Conservation (phyloP, 257 asterid genomes). For the Paraleonurus japonicus region DNA sequence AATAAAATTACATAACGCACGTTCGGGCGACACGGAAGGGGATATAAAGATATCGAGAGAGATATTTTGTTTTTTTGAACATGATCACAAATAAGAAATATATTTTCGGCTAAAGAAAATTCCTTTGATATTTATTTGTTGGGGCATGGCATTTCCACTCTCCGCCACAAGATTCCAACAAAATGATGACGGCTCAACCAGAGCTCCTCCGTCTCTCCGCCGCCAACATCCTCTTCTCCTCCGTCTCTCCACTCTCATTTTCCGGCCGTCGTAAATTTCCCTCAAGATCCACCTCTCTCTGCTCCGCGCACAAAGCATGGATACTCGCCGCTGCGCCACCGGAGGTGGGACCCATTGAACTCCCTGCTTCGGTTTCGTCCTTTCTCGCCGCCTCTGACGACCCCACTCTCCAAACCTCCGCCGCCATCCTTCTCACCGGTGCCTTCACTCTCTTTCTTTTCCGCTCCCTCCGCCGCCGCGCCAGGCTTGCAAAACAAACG, state of each 20-base stretch:
- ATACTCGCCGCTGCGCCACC: slow-evolving; percentile 16
- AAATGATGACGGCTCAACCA: slow-evolving; percentile 30
- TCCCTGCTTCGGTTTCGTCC: slow-evolving; percentile 41
- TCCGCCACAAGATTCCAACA: not conserved
- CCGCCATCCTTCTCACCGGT: slow-evolving; percentile 81
- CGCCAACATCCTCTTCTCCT: slow-evolving; percentile 25
- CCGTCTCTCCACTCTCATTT: slow-evolving; percentile 24
- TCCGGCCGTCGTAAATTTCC: slow-evolving; percentile 14
- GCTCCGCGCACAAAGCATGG: slow-evolving; percentile 34
- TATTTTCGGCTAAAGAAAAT: not conserved
- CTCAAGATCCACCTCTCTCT: slow-evolving; percentile 15
- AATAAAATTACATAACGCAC: too few species aligned
- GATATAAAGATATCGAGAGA: not conserved
- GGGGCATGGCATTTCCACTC: not conserved
- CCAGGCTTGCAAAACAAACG: slow-evolving; percentile 66
- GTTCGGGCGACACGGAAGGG: not conserved
- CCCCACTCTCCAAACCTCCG: slow-evolving; percentile 66
- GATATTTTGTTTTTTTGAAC: not conserved
- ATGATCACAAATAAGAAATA: too few species aligned
- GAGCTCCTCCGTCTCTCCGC: slow-evolving; percentile 38
- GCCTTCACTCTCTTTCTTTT: slow-evolving; percentile 71
- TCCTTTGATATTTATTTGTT: not conserved
- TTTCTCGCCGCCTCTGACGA: slow-evolving; percentile 39
- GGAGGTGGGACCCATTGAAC: slow-evolving; percentile 49
- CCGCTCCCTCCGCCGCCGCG: slow-evolving; percentile 84